These are phyloP conservation scores for Colletotrichum sp. DNA, from an alignment of 2,329 filamentous ascomycete species.

Conservation along the genomic window DNA sequence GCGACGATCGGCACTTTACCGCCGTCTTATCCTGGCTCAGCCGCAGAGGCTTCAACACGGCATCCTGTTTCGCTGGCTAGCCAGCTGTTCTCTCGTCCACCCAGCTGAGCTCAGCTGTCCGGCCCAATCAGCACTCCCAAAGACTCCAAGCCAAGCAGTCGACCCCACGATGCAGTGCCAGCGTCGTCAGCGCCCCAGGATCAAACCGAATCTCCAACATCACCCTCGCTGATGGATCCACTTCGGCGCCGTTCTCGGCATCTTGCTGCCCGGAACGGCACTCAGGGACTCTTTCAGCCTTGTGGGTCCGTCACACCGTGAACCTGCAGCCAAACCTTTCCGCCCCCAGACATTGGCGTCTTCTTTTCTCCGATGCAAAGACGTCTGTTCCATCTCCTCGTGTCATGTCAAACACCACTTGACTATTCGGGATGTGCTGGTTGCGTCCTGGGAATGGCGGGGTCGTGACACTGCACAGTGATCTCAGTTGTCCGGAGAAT, in stretches of 20 bases:
- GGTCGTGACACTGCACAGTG: not conserved
- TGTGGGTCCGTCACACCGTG: constrained; percentile 6
- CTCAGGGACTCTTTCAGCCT: constrained; percentile 4
- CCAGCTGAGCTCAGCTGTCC: not conserved
- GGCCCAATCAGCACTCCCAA: not conserved
- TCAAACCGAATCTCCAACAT: not conserved
- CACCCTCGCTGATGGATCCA: not conserved
- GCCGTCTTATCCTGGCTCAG: not conserved
- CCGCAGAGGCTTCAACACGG: not conserved
- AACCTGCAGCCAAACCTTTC: not conserved
- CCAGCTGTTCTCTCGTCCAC: not conserved
- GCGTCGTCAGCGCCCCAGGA: not conserved
- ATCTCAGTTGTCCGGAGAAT: not conserved
- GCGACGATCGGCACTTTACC: not conserved
- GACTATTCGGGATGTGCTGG: not conserved
- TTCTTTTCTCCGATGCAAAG: not conserved
- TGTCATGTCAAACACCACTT: not conserved
- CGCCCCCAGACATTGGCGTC: not conserved
- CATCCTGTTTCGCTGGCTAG: not conserved
- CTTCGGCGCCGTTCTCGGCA: constrained; percentile 11
- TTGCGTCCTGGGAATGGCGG: not conserved
- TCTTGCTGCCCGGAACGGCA: not conserved
- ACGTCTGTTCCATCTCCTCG: not conserved
- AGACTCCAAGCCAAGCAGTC: not conserved
- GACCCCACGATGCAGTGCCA: not conserved